Base-by-base conservation (phyloP, 192 early-diverging fungal genomes). In the Gryganskiella cystojenkinii region DNA sequence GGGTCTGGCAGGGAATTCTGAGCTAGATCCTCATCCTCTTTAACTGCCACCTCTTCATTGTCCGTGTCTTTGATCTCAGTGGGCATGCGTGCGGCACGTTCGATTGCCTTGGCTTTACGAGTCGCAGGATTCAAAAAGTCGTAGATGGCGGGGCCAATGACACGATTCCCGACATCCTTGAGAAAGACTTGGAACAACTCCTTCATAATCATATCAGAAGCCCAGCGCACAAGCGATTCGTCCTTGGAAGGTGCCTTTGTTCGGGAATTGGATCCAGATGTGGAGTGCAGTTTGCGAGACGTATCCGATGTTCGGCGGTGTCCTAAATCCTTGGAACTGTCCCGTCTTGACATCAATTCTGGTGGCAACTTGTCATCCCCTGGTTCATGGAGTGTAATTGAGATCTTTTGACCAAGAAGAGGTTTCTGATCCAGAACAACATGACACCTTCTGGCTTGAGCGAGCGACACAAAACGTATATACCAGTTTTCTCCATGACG, bases 401-500 rank as follows among this genome's bases (percentile, higher is more conserved):
- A 59, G 19, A 86, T 62, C 27, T 68, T 78, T 50, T 87, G 84
- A 2, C 82, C 83, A 54, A 83, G 64, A 11, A 87, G 33, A 4
- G 57, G 54, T 19, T 80, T 80, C 20, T 81, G 66, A 42, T 81
- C 62, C 28, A 70, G 54, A 24, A 80, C 74, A 27, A 78, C 80
- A 55, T 80, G 70, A 7, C 81, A 83, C 20, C 69, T 70, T 24
- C 80, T 72, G 15, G 85, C 85, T 11, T 76, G 65, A 5, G 59
- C 67, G 15, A 70, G n/a, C 13, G 85, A 84, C 13, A 81, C 81
- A 58, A 87, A 87, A 11, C 82, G 71, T 20, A 87, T 76, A 43
- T 81, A 76, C 85, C 85, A 87, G 46, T 87, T 78, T 6, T 87
- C 85, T 45, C 70, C 81, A 76, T 87, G 81, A n/a, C 82, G 83